Evolutionary conservation across 1,284 basidiomycete species (phyloP).

Genomic region (Apiotrichum akiyoshidainum): DNA sequence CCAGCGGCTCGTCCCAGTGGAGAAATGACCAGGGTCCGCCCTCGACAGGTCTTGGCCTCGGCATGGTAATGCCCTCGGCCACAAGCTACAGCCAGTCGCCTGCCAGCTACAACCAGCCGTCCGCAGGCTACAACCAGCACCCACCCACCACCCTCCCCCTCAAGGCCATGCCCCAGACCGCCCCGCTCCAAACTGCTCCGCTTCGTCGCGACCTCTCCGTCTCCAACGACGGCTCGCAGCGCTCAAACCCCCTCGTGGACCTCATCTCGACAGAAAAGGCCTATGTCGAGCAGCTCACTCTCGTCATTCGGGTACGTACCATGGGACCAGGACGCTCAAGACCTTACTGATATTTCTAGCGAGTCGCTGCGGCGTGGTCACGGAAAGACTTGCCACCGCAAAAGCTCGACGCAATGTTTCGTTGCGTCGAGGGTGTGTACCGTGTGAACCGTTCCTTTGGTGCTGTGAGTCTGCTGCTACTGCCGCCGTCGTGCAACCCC

Average conservation of each 20-base stretch:
- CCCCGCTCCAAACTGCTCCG: conserved; percentile 4
- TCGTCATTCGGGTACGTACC: conserved; percentile 76
- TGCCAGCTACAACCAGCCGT: not conserved
- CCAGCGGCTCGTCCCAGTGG: not conserved
- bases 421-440: conserved; percentile 86
- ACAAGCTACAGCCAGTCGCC: not conserved
- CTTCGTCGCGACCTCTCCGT: not conserved
- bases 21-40: not conserved
- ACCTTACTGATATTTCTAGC: conserved; percentile 55
- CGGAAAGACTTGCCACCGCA: conserved; percentile 87
- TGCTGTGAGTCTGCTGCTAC: conserved; percentile 45
- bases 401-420: conserved; percentile 89
- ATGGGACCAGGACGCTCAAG: not conserved
- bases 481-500: conserved; percentile 33
- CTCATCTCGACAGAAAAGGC: conserved; percentile 88
- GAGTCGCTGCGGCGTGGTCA: conserved; percentile 96
- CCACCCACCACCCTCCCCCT: not conserved
- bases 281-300: conserved; percentile 88
- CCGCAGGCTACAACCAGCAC: not conserved
- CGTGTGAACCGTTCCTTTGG: conserved; percentile 78
- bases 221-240: conserved; percentile 12
- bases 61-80: conserved; percentile 4
- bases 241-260: conserved; percentile 76
- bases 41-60: not conserved
- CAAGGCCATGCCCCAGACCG: not conserved